Conservation (phyloP, 169 alveolate species). For the Perkinsus olseni region DNA sequence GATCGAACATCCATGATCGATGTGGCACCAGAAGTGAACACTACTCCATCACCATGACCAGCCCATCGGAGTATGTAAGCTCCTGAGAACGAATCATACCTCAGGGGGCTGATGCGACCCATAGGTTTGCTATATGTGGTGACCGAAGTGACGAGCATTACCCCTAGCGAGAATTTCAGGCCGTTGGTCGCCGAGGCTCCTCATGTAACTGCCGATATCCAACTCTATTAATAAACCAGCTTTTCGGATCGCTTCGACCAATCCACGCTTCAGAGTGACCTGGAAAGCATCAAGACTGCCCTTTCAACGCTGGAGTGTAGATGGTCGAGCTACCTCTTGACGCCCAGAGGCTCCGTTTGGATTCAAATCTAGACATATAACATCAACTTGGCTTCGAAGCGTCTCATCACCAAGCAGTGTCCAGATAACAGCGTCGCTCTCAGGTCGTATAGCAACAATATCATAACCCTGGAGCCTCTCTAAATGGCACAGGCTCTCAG, state of each 20-base stretch:
- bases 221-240: background rate
- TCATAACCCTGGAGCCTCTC: background rate
- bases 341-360: background rate
- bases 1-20: background rate
- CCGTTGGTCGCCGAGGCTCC: background rate
- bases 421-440: background rate
- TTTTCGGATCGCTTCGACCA: background rate
- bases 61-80: background rate
- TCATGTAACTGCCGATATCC: background rate
- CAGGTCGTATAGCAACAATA: background rate
- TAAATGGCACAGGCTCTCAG: background rate
- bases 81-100: too few species aligned
- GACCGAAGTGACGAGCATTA: background rate
- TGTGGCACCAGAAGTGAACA: background rate
- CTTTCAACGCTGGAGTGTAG: background rate
- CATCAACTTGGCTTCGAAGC: background rate
- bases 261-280: background rate
- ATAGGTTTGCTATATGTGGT: too few species aligned
- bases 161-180: background rate
- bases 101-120: too few species aligned
- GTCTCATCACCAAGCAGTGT: background rate
- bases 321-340: background rate
- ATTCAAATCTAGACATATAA: background rate
- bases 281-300: background rate
- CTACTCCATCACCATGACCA: background rate